Evolutionary conservation across 2,329 filamentous ascomycete species (phyloP), one percentile per base, ranked within the genome.

Genomic region (Colletotrichum navitas): DNA sequence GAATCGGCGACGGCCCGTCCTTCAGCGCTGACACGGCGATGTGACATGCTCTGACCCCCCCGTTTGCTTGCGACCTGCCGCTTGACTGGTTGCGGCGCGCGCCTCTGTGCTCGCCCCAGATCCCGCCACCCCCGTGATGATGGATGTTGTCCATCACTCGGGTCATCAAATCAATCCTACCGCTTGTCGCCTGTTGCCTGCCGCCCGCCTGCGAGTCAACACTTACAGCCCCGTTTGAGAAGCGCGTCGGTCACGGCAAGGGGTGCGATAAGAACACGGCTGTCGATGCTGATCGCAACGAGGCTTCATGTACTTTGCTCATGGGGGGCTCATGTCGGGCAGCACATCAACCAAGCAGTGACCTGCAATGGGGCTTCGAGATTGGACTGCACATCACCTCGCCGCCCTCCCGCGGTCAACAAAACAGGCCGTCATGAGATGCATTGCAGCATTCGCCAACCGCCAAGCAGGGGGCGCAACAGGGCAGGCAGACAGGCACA

Each of bases 71-170:
- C 62, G 55, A 70, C 43, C 43, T 63, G 54, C 54, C 67, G 63
- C 68, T 66, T 73, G 63, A 73, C 71, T 74, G 73, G 73, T 51
- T 69, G 60, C 47, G 51, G 66, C 67, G 54, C 67, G 54, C 45
- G 54, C 51, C 55, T 55, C 65, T 58, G 54, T 39, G 63, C 63
- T 73, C 63, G 68, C 74, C 72, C 72, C 74, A 76, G 63, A 68
- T 8, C 75, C 49, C 75, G 4, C 29, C 72, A 77, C 78, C 75
- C 43, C 43, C 76, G 76, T 79, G 78, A 80, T 78, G 74, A 51
- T 62, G 66, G 78, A 80, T 78, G 74, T 52, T 62, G 66, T 68
- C 67, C 71, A 73, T 77, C 76, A 65, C 54, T 64, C 49, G 55
- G 66, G 69, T 72, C 52, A 60, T 68, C 68, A 34, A 21, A 45